phyloP scores from a whole-genome alignment of 495 filamentous ascomycete species.

The Penicillium tannophilum region DNA sequence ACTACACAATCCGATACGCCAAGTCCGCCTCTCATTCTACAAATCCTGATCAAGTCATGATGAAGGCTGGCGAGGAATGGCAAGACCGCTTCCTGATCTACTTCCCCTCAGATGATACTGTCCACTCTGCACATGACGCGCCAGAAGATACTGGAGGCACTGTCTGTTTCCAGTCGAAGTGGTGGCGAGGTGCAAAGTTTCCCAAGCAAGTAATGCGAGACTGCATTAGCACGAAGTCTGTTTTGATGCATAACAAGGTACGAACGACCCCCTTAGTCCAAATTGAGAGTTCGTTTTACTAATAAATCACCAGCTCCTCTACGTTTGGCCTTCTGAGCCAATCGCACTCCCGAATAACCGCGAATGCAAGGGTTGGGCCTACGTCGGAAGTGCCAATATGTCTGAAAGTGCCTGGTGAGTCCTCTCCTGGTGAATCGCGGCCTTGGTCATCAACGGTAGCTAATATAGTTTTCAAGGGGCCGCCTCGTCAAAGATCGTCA shows the following conservation, averaged over 20 bases:
- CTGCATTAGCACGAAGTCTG: conserved; percentile 64
- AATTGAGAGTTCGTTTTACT: not conserved
- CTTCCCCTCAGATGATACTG: conserved; percentile 79
- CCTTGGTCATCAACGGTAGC: not conserved
- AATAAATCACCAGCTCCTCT: conserved; percentile 55
- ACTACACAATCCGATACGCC: conserved; percentile 52
- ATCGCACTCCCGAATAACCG: conserved; percentile 26
- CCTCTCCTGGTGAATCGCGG: not conserved
- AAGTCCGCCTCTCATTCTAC: conserved; percentile 24
- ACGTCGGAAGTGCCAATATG: conserved; percentile 90
- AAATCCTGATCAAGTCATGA: conserved; percentile 21
- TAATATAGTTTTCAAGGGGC: conserved; percentile 54
- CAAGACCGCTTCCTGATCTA: conserved; percentile 66
- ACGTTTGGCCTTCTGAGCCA: conserved; percentile 55
- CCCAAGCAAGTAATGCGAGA: conserved; percentile 73
- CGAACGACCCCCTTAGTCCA: not conserved
- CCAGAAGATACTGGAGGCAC: conserved; percentile 65
- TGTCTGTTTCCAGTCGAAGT: conserved; percentile 71
- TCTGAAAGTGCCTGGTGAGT: conserved; percentile 90
- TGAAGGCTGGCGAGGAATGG: conserved; percentile 40
- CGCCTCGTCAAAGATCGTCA: conserved; percentile 66
- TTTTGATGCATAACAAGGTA: conserved; percentile 90
- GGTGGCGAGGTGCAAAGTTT: conserved; percentile 67
- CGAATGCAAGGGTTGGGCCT: conserved; percentile 64
- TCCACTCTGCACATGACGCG: conserved; percentile 62